Evolutionary conservation across 495 filamentous ascomycete species (phyloP).

Genomic region (Friedmanniomyces endolithicus): DNA sequence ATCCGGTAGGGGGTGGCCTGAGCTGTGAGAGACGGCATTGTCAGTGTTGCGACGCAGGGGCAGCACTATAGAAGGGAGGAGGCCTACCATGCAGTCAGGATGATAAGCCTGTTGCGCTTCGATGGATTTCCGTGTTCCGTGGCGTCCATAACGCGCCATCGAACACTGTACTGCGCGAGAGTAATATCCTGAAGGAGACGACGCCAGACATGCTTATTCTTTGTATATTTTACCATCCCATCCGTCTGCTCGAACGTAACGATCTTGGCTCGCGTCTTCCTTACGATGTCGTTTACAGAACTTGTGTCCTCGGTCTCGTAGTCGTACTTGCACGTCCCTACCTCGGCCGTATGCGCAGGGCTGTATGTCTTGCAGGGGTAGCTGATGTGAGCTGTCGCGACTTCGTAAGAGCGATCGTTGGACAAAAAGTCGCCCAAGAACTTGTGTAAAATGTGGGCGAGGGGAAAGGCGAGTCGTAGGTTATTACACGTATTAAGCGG

Average conservation of each 20-base stretch:
- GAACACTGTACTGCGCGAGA: not conserved
- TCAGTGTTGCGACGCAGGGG: not conserved
- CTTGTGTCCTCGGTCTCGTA: not conserved
- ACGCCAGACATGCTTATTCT: not conserved
- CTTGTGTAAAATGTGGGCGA: not conserved
- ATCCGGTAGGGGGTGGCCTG: not conserved
- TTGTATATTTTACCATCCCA: not conserved
- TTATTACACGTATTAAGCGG: not conserved
- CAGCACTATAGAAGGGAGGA: not conserved
- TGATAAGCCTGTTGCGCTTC: not conserved
- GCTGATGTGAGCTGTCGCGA: not conserved
- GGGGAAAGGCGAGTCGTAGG: not conserved
- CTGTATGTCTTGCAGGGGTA: conserved; percentile 4
- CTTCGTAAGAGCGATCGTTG: not conserved
- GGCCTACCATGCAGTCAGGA: not conserved
- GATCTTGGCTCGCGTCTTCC: not conserved
- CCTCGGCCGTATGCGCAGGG: not conserved
- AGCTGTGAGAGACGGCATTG: not conserved
- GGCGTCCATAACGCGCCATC: not conserved
- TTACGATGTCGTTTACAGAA: not conserved
- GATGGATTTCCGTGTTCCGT: not conserved
- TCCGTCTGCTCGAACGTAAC: not conserved
- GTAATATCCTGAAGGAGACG: not conserved
- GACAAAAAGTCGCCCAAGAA: not conserved
- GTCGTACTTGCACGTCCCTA: not conserved